Base-by-base conservation (phyloP, 1,139 yeast species). In the Hyphopichia burtonii region DNA sequence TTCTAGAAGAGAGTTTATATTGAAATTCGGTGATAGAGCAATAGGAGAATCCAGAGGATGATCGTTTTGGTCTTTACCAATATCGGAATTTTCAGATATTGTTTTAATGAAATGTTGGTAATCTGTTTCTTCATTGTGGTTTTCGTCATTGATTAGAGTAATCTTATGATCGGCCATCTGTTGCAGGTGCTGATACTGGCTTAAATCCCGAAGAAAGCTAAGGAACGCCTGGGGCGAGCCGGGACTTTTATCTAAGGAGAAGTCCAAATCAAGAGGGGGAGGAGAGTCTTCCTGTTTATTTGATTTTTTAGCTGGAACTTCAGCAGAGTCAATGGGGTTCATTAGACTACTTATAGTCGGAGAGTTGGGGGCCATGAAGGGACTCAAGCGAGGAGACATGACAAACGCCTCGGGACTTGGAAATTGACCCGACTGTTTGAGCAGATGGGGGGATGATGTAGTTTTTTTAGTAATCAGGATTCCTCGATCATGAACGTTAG, bases 181-280 rank as follows among this genome's bases (percentile, higher is more conserved):
- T 18, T 20, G 38, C 5, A 31, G 20, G 16, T 42, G 44, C 19
- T 46, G 51, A 32, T 46, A 37, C 9, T 44, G 47, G 14, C 47
- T 52, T 15, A 56, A 41, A n/a, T 59, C 66, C 28, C 52, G 53
- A 19, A 60, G 42, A 27, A 58, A 53, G 38, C 47, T 49, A 30
- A 59, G 39, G 32, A 58, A 59, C 8, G 52, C 48, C 0, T 56
- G 42, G 6, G 63, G 63, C 0, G 61, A 53, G 1, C 36, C 20
- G 12, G 52, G 41, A 1, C 38, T 27, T 28, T 34, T 41, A 12
- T 36, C 41, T 10, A 6, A 10, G 9, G 25, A 25, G 16, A 30
- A 41, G 9, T 45, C 49, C 10, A 49, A 19, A 11, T 43, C 48
- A n/a, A 46, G 32, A 15, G 49, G 49, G 16, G 49, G 48, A 16